Conservation (phyloP, 805 yeast species). For the Candida methanosorbosa region DNA sequence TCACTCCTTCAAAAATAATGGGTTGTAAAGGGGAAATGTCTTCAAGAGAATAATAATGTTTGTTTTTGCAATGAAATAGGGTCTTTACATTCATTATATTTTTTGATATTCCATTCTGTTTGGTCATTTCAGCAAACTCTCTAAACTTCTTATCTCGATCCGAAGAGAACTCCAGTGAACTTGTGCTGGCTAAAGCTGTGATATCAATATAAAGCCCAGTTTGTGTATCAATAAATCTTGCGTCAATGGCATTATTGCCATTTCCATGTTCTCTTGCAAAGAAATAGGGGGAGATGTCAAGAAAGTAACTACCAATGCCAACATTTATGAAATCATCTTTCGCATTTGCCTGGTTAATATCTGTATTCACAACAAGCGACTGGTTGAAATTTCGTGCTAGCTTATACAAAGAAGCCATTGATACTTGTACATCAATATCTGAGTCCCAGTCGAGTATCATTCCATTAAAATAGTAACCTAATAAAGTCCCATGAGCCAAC, state of each 20-base stretch:
- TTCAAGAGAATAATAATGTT: slow-evolving; percentile 42
- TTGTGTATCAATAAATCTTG: slow-evolving; percentile 42
- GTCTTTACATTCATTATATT: slow-evolving; percentile 5
- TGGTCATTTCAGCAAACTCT: slow-evolving; percentile 10
- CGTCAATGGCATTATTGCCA: slow-evolving; percentile 46
- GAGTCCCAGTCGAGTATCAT: slow-evolving; percentile 52
- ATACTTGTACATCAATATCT: slow-evolving; percentile 55
- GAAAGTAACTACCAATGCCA: slow-evolving; percentile 23
- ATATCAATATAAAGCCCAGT: slow-evolving; percentile 40
- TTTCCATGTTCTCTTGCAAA: slow-evolving; percentile 30
- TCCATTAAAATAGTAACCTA: slow-evolving; percentile 58
- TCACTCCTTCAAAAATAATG: slow-evolving; percentile 51
- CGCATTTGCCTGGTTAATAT: background rate
- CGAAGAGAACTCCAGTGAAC: too few species aligned
- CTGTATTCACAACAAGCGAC: slow-evolving; percentile 35
- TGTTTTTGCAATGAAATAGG: slow-evolving; percentile 40
- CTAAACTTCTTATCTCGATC: background rate
- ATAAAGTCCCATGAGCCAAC: slow-evolving; percentile 56
- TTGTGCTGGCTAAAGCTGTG: slow-evolving; percentile 23
- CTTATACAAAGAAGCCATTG: slow-evolving; percentile 32
- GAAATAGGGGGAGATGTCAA: slow-evolving; percentile 27
- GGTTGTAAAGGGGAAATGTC: slow-evolving; percentile 46
- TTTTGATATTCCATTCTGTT: slow-evolving; percentile 5
- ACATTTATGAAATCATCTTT: slow-evolving; percentile 1
- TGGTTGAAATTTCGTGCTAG: slow-evolving; percentile 42